A percentile compares a stretch with the other conserved stretches of the same genome.
phyloP scores from a whole-genome alignment of 768 basidiomycete genomes.

The Lyophyllum semitale region DNA sequence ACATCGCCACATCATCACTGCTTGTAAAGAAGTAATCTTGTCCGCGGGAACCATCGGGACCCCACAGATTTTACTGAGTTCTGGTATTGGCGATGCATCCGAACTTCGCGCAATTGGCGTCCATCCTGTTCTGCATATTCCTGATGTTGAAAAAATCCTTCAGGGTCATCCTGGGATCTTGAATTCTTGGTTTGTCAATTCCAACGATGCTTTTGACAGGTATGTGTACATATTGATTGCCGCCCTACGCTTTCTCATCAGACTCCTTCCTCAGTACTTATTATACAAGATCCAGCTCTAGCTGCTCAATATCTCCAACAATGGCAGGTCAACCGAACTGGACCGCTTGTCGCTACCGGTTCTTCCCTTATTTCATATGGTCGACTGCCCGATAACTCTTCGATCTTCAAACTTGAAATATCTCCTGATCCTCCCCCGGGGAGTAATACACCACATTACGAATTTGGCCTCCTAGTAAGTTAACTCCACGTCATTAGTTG shows the following conservation, averaged over 20 bases:
- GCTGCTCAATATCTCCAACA: constrained; percentile 16
- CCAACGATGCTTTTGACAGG: constrained; percentile 22
- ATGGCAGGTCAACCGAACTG: constrained; percentile 18
- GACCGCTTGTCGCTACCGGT: constrained; percentile 20
- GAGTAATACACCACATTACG: constrained; percentile 18
- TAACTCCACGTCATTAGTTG: too few relatives aligned
- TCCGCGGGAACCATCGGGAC: constrained; percentile 35
- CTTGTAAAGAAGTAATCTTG: constrained; percentile 55
- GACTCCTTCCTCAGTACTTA: neutral
- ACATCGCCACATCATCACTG: constrained; percentile 21
- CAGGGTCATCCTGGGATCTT: constrained; percentile 25
- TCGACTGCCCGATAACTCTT: constrained; percentile 18
- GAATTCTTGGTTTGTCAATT: constrained; percentile 28
- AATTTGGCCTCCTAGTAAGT: neutral
- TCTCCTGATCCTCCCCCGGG: constrained; percentile 28
- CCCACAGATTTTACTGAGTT: constrained; percentile 30
- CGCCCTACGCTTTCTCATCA: too few relatives aligned
- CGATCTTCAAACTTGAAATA: constrained; percentile 16
- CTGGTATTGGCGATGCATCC: constrained; percentile 32
- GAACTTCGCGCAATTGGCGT: constrained; percentile 23
- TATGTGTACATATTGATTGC: neutral
- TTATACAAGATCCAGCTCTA: constrained; percentile 4
- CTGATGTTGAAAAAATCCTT: constrained; percentile 28
- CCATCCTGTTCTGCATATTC: constrained; percentile 20
- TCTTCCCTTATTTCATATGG: constrained; percentile 20